Evolutionary conservation across 345 rosid species (phyloP), one percentile per base, ranked within the genome.

Genomic region (Brassica rapa): DNA sequence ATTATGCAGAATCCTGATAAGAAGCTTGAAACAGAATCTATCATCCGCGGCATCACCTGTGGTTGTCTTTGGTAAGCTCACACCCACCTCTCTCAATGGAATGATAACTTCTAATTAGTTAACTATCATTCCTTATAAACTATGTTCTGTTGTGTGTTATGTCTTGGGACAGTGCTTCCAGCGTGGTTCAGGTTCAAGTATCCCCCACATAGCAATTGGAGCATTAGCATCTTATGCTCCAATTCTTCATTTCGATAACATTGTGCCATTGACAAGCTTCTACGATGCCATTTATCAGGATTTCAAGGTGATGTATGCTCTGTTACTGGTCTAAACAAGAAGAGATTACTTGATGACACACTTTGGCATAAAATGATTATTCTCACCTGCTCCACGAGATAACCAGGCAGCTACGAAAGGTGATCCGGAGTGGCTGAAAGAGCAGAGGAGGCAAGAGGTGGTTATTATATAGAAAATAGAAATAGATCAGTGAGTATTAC

Each of bases 171-270:
- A 90, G 97, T 89, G 97, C 75, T 92, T 73, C 96, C 96, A 23
- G 88, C 96, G 1, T 89, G 96, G 96, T 92, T 92, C 74, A 87
- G 97, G 71, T 76, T 92, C 57, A 92, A 92, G 78, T 88, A 92
- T 72, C 97, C 3, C 96, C 89, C 74, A 76, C 73, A 76, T 90
- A 76, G 85, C 93, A 12, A 71, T 90, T 12, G 97, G 91, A 68
- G 93, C 97, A 19, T 72, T 90, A 78, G 93, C 96, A 61, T 90
- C 97, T 32, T 92, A 92, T 4, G 93, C 96, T 24, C 96, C 97
- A n/a, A 80, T 92, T 68, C 64, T 92, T 57, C 89, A 90, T 72
- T 90, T 92, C 24, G 93, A 90, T 75, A 83, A 86, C 62, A 86
- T 92, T 4, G 83, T 88, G 73, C 94, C 94, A 15, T 77, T 85